Evolutionary conservation across 75 land plant genomes (phyloP).

Genomic region (Cupressus sempervirens): DNA sequence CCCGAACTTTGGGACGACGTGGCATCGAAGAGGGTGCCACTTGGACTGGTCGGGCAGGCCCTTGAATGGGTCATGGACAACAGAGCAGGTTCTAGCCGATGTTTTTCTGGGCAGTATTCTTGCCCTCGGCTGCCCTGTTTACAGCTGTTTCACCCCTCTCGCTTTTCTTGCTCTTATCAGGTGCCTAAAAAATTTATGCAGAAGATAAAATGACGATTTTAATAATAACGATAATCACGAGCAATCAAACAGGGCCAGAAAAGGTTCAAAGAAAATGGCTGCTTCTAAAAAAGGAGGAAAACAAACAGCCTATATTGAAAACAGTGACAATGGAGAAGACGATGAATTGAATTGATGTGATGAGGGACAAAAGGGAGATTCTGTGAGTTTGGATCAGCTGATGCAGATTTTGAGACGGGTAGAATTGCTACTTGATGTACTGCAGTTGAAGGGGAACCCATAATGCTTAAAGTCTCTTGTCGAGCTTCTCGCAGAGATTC

Average conservation of each 20-base stretch:
- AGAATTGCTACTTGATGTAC: conserved; percentile 25
- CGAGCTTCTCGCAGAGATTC: conserved; percentile 51
- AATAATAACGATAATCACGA: not conserved
- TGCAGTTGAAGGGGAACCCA: conserved; percentile 52
- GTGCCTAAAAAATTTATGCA: conserved; percentile 36
- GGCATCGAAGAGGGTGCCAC: conserved; percentile 1
- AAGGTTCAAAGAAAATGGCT: conserved; percentile 9
- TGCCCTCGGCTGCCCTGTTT: conserved; percentile 49
- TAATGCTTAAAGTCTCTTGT: conserved; percentile 63
- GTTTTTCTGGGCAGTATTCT: conserved; percentile 48
- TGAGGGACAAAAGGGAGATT: not conserved
- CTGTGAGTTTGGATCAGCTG: conserved; percentile 17
- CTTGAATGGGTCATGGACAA: conserved; percentile 45
- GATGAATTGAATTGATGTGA: not conserved
- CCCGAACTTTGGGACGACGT: conserved; percentile 8
- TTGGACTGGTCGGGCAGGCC: conserved; percentile 1
- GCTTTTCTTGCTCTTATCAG: conserved; percentile 52
- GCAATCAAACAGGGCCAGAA: not conserved
- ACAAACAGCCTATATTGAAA: not conserved
- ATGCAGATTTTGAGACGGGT: conserved; percentile 30
- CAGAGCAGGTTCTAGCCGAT: conserved; percentile 24
- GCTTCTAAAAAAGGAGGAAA: not conserved
- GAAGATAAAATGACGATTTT: not conserved
- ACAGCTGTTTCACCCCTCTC: conserved; percentile 60
- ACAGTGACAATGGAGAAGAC: not conserved